Evolutionary conservation across 129 eudicot species (phyloP).

Genomic region (Scalesia atractyloides): DNA sequence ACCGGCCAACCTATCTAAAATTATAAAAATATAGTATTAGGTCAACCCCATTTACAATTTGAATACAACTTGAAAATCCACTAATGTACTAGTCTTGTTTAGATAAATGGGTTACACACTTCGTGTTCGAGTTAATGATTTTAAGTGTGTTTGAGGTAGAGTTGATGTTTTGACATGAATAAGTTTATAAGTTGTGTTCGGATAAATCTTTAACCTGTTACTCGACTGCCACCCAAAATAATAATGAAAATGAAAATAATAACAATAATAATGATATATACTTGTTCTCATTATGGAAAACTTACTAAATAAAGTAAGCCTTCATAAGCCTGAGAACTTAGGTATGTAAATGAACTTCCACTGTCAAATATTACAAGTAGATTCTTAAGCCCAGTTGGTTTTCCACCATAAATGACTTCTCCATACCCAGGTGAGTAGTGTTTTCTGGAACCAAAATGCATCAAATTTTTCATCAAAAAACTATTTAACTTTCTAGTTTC

Average conservation of each 20-base stretch:
- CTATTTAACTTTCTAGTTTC: background rate
- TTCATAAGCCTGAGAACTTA: constrained; percentile 63
- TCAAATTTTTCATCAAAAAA: too few species aligned
- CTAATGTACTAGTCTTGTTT: background rate
- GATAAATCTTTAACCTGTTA: background rate
- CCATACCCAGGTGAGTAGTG: constrained; percentile 85
- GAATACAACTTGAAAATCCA: background rate
- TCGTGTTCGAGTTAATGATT: background rate
- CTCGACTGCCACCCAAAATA: background rate
- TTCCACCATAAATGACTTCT: constrained; percentile 75
- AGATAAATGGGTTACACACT: background rate
- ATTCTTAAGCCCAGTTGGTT: constrained; percentile 60
- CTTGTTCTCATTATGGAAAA: background rate
- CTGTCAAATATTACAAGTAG: constrained; percentile 82
- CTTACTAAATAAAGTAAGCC: constrained; percentile 59
- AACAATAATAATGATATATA: background rate
- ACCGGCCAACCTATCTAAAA: background rate
- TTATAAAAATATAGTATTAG: background rate
- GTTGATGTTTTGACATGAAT: too few species aligned
- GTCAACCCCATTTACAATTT: background rate
- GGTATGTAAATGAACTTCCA: constrained; percentile 93
- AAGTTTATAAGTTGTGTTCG: background rate
- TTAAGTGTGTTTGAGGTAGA: background rate
- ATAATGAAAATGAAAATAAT: background rate
- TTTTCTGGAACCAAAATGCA: constrained; percentile 48